These are phyloP conservation scores for Penicillium pancosmium DNA, from an alignment of 495 filamentous ascomycete species.

Conservation along the genomic window DNA sequence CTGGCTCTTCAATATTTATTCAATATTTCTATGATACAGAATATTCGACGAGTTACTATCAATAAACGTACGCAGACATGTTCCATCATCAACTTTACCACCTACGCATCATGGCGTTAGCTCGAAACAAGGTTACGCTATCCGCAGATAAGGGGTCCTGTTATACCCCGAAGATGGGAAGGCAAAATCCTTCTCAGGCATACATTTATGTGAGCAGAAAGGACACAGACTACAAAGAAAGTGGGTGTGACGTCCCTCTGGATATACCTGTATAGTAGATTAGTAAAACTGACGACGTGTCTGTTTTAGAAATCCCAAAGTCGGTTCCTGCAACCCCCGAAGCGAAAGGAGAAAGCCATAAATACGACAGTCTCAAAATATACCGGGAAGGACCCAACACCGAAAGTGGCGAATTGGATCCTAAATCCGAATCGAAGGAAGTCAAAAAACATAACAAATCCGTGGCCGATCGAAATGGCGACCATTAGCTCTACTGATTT, in stretches of 20 bases:
- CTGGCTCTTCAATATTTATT: background rate
- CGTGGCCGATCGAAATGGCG: constrained; percentile 14
- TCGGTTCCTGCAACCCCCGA: background rate
- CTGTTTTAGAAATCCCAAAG: background rate
- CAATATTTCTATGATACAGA: constrained; percentile 1
- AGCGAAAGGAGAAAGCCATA: constrained; percentile 5
- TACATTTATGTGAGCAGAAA: background rate
- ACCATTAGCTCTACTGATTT: constrained; percentile 1
- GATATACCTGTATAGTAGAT: background rate
- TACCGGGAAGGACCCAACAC: constrained; percentile 15
- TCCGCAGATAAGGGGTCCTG: background rate
- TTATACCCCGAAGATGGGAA: constrained; percentile 1
- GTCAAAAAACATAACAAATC: constrained; percentile 17
- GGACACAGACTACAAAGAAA: background rate
- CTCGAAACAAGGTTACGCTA: constrained; percentile 2
- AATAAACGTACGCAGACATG: background rate
- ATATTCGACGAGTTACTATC: background rate
- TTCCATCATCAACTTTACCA: constrained; percentile 2
- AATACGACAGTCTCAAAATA: constrained; percentile 14
- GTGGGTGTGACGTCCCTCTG: background rate
- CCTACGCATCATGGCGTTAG: background rate
- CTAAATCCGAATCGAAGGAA: constrained; percentile 7
- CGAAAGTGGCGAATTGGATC: constrained; percentile 13
- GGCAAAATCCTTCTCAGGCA: background rate
- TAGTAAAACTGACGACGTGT: background rate